Evolutionary conservation across 2,329 filamentous ascomycete species (phyloP).

Genomic region (Epichloe brachyelytri): DNA sequence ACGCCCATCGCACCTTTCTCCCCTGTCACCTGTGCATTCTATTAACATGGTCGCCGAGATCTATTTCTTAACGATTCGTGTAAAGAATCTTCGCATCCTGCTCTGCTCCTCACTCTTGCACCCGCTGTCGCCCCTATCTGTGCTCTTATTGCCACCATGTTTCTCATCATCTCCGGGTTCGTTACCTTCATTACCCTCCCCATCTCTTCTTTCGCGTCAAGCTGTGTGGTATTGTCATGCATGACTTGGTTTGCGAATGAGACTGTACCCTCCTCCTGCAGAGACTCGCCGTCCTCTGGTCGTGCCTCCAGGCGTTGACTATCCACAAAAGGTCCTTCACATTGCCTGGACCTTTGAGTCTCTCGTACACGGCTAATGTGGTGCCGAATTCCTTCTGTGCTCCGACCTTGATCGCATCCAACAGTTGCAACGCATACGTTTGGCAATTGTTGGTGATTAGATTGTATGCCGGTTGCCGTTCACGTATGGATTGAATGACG

Average conservation of each 20-base stretch:
- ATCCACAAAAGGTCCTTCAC: conserved; percentile 33
- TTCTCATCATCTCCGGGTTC: conserved; percentile 4
- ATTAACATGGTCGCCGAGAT: background rate
- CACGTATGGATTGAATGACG: conserved; percentile 38
- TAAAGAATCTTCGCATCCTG: conserved; percentile 6
- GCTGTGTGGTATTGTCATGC: conserved; percentile 38
- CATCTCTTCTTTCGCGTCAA: conserved; percentile 28
- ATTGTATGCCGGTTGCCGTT: conserved; percentile 37
- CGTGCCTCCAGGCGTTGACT: conserved; percentile 11
- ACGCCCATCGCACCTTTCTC: background rate
- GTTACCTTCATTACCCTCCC: conserved; percentile 9
- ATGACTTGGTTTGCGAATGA: conserved; percentile 38
- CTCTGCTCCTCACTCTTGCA: background rate
- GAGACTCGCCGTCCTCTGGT: conserved; percentile 8
- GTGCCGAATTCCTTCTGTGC: conserved; percentile 39
- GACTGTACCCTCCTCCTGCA: conserved; percentile 25
- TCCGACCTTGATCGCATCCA: conserved; percentile 41
- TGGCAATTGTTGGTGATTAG: conserved; percentile 50
- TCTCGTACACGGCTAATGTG: conserved; percentile 38
- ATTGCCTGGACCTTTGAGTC: conserved; percentile 33
- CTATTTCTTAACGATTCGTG: conserved; percentile 6
- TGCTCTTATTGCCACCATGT: conserved; percentile 5
- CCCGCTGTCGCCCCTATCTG: background rate
- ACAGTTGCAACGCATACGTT: conserved; percentile 38
- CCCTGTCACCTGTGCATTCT: too few species aligned